Evolutionary conservation across 2,329 filamentous ascomycete species (phyloP).

Genomic region (Alternaria sp.): DNA sequence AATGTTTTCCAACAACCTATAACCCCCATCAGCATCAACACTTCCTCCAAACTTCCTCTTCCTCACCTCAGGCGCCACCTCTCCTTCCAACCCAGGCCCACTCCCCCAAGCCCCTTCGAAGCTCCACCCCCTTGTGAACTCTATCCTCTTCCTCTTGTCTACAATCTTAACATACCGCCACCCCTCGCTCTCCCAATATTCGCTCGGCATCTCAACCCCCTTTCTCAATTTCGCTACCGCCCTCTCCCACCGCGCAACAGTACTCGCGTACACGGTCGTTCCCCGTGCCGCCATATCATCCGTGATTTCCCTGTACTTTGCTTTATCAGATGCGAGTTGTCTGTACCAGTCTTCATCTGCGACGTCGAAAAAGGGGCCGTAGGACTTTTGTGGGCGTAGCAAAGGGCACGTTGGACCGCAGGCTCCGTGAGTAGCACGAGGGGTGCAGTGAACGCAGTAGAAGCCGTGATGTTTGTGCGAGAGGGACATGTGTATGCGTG

Average conservation of each 20-base stretch:
- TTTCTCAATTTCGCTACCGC: neutral
- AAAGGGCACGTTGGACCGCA: slow-evolving; percentile 9
- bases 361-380: neutral
- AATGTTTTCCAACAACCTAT: neutral
- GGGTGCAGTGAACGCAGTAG: neutral
- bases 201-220: neutral
- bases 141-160: neutral
- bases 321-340: neutral
- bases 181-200: neutral
- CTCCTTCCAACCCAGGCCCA: neutral
- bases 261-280: neutral
- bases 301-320: neutral
- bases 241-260: slow-evolving; percentile 9
- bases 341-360: neutral
- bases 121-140: neutral
- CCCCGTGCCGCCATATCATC: slow-evolving; percentile 1
- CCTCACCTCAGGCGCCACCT: neutral
- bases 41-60: neutral
- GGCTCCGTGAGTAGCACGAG: neutral
- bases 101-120: slow-evolving; percentile 9
- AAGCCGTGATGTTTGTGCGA: neutral
- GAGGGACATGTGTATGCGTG: neutral
- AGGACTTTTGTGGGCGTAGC: neutral
- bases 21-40: neutral
- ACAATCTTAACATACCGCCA: neutral